Conservation (phyloP, 139 green algal genomes). For the Tetraselmis striata region DNA sequence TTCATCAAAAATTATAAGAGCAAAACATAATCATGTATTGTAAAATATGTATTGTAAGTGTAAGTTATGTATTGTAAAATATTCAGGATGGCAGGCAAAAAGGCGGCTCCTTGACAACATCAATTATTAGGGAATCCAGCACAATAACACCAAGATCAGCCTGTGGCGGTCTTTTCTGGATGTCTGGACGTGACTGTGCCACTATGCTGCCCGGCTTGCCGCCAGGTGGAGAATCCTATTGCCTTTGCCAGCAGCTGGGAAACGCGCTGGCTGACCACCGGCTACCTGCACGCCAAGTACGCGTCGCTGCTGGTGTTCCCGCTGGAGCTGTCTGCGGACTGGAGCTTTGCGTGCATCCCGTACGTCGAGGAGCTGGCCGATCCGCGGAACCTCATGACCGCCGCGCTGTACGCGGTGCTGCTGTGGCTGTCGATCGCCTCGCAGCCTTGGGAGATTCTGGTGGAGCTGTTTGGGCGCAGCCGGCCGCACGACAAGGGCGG, state of each 20-base stretch:
- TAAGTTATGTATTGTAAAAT: too few species aligned
- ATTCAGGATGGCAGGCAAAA: too few species aligned
- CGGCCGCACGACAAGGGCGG: not conserved
- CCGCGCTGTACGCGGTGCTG: slow-evolving; percentile 39
- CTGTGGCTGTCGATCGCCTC: not conserved
- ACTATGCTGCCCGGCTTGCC: too few species aligned
- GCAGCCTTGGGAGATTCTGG: not conserved
- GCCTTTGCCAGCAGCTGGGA: slow-evolving; percentile 38
- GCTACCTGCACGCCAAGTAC: slow-evolving; percentile 63
- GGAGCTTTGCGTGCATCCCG: slow-evolving; percentile 66
- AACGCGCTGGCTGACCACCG: slow-evolving; percentile 35
- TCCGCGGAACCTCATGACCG: slow-evolving; percentile 39
- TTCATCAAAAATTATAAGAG: too few species aligned
- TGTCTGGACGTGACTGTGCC: too few species aligned
- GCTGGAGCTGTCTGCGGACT: slow-evolving; percentile 62
- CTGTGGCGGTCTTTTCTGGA: too few species aligned
- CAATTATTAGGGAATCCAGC: too few species aligned
- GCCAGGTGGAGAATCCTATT: slow-evolving; percentile 77
- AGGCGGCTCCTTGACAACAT: too few species aligned
- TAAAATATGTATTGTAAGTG: too few species aligned
- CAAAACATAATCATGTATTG: too few species aligned
- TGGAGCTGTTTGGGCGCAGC: not conserved
- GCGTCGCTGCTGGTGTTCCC: slow-evolving; percentile 51
- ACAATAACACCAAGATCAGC: too few species aligned
- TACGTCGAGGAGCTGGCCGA: slow-evolving; percentile 40